Base-by-base conservation (phyloP, 192 early-diverging fungal species). In the Umbelopsis ramanniana region DNA sequence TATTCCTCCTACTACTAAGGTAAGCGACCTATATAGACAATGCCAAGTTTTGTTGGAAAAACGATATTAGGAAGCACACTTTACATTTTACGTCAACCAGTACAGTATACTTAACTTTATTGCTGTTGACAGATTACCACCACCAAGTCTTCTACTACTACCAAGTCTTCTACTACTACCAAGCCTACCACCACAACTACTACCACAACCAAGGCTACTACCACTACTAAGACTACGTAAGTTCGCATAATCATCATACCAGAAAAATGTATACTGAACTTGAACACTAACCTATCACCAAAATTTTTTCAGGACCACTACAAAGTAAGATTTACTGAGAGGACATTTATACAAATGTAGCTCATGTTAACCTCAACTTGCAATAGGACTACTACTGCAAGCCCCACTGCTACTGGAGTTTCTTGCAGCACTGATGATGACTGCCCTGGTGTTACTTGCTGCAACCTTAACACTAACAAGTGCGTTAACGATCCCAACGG, bases 201-300 rank as follows among this genome's bases (percentile, higher is more conserved):
- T 12, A 40, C 73, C 22, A 69, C 24, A 8, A 69, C 19, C n/a
- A 43, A 45, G 43, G 29, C 67, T 8, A 70, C 68, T 52, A 54
- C 74, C 43, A 70, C 53, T 54, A 69, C 52, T 3, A 33, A 26
- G 23, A 21, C 67, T n/a, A 46, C 72, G 40, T 43, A 43, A 43
- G 40, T 43, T 43, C 40, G 11, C 11, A 43, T 43, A 43, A 43
- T 43, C 40, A 43, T 11, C 2, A 6, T 43, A 43, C 38, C n/a
- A n/a, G n/a, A 29, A 29, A 29, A 29, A 29, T 29, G 6, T 43
- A 43, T 11, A 7, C 11, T 43, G 6, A 6, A 43, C 6, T 6
- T 7, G 8, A 12, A 43, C 11, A 43, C 11, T 43, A 43, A 43
- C 40, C 40, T 43, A 43, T 11, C 29, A 43, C 11, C 40, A 0